phyloP scores from a whole-genome alignment of 371 early-diverging fungal genomes.

The Scutellospora calospora region DNA sequence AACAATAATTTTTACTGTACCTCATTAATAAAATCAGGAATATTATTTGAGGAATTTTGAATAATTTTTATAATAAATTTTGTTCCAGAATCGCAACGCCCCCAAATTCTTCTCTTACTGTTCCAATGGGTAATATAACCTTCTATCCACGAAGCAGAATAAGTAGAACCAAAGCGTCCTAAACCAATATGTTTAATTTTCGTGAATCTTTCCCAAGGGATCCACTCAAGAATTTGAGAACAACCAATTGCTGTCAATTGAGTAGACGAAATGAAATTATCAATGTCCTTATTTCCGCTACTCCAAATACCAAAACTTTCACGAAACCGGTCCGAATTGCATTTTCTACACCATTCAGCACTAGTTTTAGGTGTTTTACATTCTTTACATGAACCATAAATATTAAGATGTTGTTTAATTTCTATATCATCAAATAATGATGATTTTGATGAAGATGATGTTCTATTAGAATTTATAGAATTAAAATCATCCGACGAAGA shows the following conservation, averaged over 20 bases:
- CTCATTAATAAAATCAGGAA: constrained; percentile 33
- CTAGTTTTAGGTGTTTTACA: constrained; percentile 14
- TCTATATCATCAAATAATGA: constrained; percentile 4
- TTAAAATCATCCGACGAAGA: neutral
- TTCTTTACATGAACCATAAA: constrained; percentile 29
- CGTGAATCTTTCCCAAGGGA: constrained; percentile 22
- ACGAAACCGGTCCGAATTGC: constrained; percentile 5
- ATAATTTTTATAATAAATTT: constrained; percentile 19
- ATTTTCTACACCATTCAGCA: constrained; percentile 22
- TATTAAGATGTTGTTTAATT: constrained; percentile 1
- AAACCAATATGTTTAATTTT: neutral
- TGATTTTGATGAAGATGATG: neutral
- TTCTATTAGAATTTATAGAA: neutral
- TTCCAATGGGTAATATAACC: constrained; percentile 24
- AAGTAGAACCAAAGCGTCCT: constrained; percentile 22
- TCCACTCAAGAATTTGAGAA: constrained; percentile 34
- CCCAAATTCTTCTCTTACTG: neutral
- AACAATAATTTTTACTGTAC: too few relatives aligned
- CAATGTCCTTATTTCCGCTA: constrained; percentile 35
- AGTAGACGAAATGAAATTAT: neutral
- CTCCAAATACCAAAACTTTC: constrained; percentile 16
- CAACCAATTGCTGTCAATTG: constrained; percentile 14
- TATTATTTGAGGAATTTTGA: constrained; percentile 19
- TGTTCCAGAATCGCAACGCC: constrained; percentile 10
- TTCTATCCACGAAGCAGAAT: constrained; percentile 21